Conservation (phyloP, 441 rosid genomes). For the Raphanus hybrid region DNA sequence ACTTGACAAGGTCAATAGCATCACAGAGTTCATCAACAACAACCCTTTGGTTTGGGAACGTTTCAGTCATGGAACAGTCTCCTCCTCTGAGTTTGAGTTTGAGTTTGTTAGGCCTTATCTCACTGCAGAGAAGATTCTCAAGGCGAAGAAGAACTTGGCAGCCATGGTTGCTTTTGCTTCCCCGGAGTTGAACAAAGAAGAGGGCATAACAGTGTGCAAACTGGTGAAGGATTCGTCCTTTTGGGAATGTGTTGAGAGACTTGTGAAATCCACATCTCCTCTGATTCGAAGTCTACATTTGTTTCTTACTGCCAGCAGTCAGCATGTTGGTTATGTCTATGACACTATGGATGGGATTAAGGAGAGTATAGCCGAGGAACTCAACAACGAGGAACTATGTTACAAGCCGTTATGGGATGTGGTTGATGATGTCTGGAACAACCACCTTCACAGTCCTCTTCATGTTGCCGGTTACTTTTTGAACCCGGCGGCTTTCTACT, state of each 20-base stretch:
- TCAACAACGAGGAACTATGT: slow-evolving; percentile 34
- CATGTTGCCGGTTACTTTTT: slow-evolving; percentile 71
- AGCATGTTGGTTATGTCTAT: slow-evolving; percentile 56
- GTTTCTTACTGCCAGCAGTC: slow-evolving; percentile 42
- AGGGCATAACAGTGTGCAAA: slow-evolving; percentile 40
- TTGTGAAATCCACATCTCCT: slow-evolving; percentile 51
- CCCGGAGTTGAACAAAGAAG: slow-evolving; percentile 44
- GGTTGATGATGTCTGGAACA: slow-evolving; percentile 65
- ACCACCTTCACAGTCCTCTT: slow-evolving; percentile 57
- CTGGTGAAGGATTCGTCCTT: slow-evolving; percentile 48
- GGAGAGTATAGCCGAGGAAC: slow-evolving; percentile 47
- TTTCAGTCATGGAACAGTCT: slow-evolving; percentile 27
- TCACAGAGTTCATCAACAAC: slow-evolving; percentile 50
- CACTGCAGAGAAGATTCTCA: slow-evolving; percentile 50
- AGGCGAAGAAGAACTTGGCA: slow-evolving; percentile 47
- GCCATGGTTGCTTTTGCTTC: slow-evolving; percentile 48
- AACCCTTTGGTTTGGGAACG: slow-evolving; percentile 39
- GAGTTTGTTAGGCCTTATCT: slow-evolving; percentile 48
- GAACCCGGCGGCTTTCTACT: slow-evolving; percentile 60
- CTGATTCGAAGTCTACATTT: slow-evolving; percentile 45
- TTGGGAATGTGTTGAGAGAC: slow-evolving; percentile 54
- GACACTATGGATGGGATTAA: slow-evolving; percentile 65
- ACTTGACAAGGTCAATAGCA: slow-evolving; percentile 44
- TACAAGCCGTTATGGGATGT: slow-evolving; percentile 58
- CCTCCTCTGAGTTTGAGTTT: slow-evolving; percentile 49